Evolutionary conservation across 2,329 filamentous ascomycete species (phyloP), one percentile per base, ranked within the genome.

Genomic region (Claviceps pusilla): DNA sequence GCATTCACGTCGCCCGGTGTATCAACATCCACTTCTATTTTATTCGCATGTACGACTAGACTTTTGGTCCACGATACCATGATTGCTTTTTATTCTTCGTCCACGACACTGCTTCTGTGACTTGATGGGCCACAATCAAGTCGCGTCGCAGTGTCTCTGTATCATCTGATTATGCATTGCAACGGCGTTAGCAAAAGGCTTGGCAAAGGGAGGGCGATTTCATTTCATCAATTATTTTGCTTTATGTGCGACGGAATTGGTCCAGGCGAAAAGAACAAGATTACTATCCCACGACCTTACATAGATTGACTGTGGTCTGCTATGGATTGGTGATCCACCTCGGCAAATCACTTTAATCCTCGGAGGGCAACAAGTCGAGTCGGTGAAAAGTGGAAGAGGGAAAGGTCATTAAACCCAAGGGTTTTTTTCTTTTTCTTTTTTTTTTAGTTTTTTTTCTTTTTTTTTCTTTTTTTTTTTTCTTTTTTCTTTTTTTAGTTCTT

Each of bases 111-210:
- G 41, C 50, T 49, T 37, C 16, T 37, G 28, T n/a, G 16, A 54
- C 57, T 57, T 59, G 62, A 57, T 57, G 61, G 65, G 63, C 56
- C 63, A 63, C 57, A 58, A 55, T 53, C 61, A 53, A 54, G 57
- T 2, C 16, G 29, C 45, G 51, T 47, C 51, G 52, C 49, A 57
- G 47, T 48, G 63, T 60, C 62, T 64, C 63, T 72, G 69, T 71
- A 72, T 63, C 65, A 68, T 65, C 66, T 68, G 60, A 60, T 63
- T 66, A 61, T 64, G 77, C 77, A 79, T 80, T 76, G 77, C 77
- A 79, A 63, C 68, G 77, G 77, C 77, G 77, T 80, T 79, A 65
- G 68, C 59, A 55, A 65, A 62, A 65, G 69, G 65, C 64, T 56
- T 63, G 60, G 54, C 54, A 3, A 59, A 61, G 61, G 60, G 59